Evolutionary conservation across 352 stramenopile genomes (phyloP).

Genomic region (Phytophthora syringae): DNA sequence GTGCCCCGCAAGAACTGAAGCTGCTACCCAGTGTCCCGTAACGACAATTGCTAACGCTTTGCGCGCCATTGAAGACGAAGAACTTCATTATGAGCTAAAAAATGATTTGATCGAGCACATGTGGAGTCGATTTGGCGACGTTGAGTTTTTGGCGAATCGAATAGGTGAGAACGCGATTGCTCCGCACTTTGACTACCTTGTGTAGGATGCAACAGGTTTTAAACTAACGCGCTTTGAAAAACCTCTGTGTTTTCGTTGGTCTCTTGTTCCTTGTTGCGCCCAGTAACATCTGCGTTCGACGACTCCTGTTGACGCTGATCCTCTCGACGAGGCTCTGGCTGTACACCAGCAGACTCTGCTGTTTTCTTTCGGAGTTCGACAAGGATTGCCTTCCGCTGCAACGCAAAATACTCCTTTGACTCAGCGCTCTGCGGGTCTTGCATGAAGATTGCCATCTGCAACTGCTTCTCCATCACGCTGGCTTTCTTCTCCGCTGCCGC

Average conservation of each 20-base stretch:
- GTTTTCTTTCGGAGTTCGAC: not conserved
- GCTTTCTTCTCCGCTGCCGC: conserved; percentile 6
- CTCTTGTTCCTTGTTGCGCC: too few species aligned
- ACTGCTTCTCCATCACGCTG: conserved; percentile 9
- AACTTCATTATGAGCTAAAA: too few species aligned
- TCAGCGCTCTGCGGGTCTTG: not conserved
- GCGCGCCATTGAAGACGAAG: too few species aligned
- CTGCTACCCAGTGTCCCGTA: not conserved
- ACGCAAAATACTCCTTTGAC: conserved; percentile 8
- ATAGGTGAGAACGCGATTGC: not conserved
- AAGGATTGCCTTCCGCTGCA: conserved; percentile 7
- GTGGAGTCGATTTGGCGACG: conserved; percentile 14
- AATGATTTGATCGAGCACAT: conserved; percentile 22
- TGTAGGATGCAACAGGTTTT: too few species aligned
- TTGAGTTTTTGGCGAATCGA: too few species aligned
- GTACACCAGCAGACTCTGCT: too few species aligned
- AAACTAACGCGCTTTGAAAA: too few species aligned
- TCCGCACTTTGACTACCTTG: too few species aligned
- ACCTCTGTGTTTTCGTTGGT: too few species aligned
- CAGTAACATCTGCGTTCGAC: too few species aligned
- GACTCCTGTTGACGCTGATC: too few species aligned
- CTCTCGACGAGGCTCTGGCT: too few species aligned
- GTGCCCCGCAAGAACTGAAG: not conserved
- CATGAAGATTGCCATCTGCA: conserved; percentile 6
- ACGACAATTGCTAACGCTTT: conserved; percentile 9